These are phyloP conservation scores for Lipomyces lipofer DNA, from an alignment of 805 yeast species.

Conservation along the genomic window DNA sequence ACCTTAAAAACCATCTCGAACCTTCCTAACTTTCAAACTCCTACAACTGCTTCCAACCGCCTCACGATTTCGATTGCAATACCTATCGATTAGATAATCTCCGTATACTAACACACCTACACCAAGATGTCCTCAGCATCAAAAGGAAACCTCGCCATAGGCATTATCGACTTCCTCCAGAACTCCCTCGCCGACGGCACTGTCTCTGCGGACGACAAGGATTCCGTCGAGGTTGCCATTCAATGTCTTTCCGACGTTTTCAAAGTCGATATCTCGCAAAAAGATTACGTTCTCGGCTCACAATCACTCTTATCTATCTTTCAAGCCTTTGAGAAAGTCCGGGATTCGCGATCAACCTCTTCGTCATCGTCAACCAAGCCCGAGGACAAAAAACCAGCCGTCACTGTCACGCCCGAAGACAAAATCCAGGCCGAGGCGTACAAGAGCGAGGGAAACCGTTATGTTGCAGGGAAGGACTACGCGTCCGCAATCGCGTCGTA, in stretches of 20 bases:
- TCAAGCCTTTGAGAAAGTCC: conserved; percentile 48
- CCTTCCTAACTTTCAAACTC: too few species aligned
- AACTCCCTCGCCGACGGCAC: conserved; percentile 58
- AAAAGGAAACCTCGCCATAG: conserved; percentile 50
- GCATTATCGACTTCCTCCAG: conserved; percentile 72
- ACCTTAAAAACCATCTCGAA: too few species aligned
- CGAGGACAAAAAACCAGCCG: conserved; percentile 35
- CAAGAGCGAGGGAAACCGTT: conserved; percentile 85
- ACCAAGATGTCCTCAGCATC: too few species aligned
- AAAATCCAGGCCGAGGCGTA: conserved; percentile 78
- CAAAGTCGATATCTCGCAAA: conserved; percentile 54
- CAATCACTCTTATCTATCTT: conserved; percentile 51
- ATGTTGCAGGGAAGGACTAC: conserved; percentile 76
- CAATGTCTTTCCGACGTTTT: conserved; percentile 83
- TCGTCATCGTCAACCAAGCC: conserved; percentile 30
- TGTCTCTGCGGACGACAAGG: conserved; percentile 75
- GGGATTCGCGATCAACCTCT: conserved; percentile 21
- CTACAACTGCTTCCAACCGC: too few species aligned
- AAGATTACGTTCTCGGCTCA: conserved; percentile 36
- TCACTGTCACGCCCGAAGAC: conserved; percentile 40
- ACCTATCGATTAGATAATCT: too few species aligned
- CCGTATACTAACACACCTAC: too few species aligned
- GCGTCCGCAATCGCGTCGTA: conserved; percentile 72
- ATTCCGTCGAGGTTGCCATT: conserved; percentile 85
- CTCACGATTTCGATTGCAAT: too few species aligned